phyloP scores from a whole-genome alignment of 306 rosid species.

The Trifolium subterraneum region DNA sequence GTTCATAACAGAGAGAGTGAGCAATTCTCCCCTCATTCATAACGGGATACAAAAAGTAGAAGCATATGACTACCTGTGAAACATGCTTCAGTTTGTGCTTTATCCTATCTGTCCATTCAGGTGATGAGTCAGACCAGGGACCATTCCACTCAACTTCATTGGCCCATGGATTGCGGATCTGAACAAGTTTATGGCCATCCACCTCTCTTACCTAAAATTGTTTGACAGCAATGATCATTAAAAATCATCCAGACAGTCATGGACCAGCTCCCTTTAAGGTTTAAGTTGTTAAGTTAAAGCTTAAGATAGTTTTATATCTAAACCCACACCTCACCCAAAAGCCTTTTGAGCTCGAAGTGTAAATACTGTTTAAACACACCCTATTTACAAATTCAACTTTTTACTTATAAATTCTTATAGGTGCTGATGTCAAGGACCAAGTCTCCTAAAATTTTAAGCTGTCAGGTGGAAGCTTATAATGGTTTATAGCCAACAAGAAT shows the following conservation, averaged over 20 bases:
- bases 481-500: background rate
- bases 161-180: constrained; percentile 99
- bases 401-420: background rate
- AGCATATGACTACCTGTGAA: constrained; percentile 67
- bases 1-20: background rate
- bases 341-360: background rate
- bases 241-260: constrained; percentile 31
- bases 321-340: background rate
- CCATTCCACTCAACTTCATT: constrained; percentile 99
- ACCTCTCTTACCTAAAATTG: constrained; percentile 80
- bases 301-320: background rate
- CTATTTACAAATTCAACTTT: constrained; percentile 13
- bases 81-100: constrained; percentile 94
- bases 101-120: constrained; percentile 97
- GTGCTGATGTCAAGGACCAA: background rate
- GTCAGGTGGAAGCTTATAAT: background rate
- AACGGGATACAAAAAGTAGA: constrained; percentile 19
- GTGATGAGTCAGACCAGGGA: constrained; percentile 95
- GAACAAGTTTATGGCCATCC: constrained; percentile 98
- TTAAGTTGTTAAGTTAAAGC: constrained; percentile 6
- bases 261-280: background rate
- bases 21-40: constrained; percentile 18
- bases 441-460: background rate
- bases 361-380: background rate
- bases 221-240: constrained; percentile 20